A percentile compares a stretch with the other conserved stretches of the same genome.
Conservation (phyloP, 257 asterid genomes). For the Solanum lignicaule region DNA sequence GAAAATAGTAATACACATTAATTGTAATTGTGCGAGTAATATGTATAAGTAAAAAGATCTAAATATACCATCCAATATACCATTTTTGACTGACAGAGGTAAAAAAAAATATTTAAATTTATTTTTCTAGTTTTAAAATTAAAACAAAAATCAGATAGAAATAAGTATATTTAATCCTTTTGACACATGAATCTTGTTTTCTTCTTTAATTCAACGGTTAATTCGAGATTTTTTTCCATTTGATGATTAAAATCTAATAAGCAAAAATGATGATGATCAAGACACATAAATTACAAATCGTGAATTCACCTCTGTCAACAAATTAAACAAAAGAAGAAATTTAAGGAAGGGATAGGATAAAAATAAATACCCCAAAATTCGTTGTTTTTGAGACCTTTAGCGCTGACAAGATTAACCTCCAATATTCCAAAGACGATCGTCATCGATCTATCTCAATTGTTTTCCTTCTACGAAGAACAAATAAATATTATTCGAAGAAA, state of each 20-base stretch:
- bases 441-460: neutral
- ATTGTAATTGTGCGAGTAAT: too few species aligned
- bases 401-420: slow-evolving; percentile 22
- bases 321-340: neutral
- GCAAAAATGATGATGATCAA: neutral
- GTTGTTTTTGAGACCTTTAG: slow-evolving; percentile 15
- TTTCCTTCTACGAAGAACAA: neutral
- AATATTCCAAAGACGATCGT: slow-evolving; percentile 14
- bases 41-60: too few species aligned
- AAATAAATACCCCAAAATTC: slow-evolving; percentile 15
- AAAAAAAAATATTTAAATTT: too few species aligned
- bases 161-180: neutral
- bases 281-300: neutral
- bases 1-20: too few species aligned
- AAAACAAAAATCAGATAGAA: neutral
- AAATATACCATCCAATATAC: too few species aligned
- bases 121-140: neutral
- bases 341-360: neutral
- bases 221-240: neutral
- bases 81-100: too few species aligned
- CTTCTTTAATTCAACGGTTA: neutral
- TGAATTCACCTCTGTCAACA: neutral
- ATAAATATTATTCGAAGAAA: neutral
- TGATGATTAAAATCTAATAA: neutral
- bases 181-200: neutral